A percentile compares a stretch with the other conserved stretches of the same genome.
Evolutionary conservation across 345 rosid species (phyloP).

Genomic region (Boechera stricta): DNA sequence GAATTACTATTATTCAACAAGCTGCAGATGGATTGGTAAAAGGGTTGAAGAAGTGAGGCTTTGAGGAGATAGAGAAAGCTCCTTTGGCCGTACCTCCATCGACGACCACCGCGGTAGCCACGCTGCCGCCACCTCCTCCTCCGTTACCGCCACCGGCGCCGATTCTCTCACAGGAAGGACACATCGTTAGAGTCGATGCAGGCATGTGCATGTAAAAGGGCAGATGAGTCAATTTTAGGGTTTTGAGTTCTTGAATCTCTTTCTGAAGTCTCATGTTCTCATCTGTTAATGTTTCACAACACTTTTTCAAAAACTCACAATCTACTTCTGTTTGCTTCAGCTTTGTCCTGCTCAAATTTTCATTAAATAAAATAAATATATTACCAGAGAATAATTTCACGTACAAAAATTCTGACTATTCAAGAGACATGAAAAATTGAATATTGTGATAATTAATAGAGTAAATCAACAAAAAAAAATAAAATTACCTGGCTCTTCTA

Average conservation of each 20-base stretch:
- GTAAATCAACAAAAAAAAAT: too few species aligned
- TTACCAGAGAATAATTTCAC: background rate
- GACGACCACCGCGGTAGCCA: constrained; percentile 34
- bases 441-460: too few species aligned
- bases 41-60: constrained; percentile 71
- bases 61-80: constrained; percentile 46
- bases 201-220: constrained; percentile 81
- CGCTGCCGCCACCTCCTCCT: constrained; percentile 13
- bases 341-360: constrained; percentile 68
- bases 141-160: constrained; percentile 46
- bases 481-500: constrained; percentile 83
- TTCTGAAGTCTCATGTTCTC: constrained; percentile 91
- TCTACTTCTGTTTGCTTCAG: constrained; percentile 98
- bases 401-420: background rate
- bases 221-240: constrained; percentile 56
- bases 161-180: constrained; percentile 78
- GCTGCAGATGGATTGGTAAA: constrained; percentile 86
- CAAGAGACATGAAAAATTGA: background rate
- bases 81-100: constrained; percentile 39
- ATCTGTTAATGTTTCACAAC: constrained; percentile 87
- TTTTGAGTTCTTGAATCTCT: constrained; percentile 82
- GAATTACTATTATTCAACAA: constrained; percentile 52
- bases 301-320: constrained; percentile 86
- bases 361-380: background rate
- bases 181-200: constrained; percentile 70